These are phyloP conservation scores for Parathielavia appendiculata DNA, from an alignment of 495 filamentous ascomycete genomes.

Conservation along the genomic window DNA sequence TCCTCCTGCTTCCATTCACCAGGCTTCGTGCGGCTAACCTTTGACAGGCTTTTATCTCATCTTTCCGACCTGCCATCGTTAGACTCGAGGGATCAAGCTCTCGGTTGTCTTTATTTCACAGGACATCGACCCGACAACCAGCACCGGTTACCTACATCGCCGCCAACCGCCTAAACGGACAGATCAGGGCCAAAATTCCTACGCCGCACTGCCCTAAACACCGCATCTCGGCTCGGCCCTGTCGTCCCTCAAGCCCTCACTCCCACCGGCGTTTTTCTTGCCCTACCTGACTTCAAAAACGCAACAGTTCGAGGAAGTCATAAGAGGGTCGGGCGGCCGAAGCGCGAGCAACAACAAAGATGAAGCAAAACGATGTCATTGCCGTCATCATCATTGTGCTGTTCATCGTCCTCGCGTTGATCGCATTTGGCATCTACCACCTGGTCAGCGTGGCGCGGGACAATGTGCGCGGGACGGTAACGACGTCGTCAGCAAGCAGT, in stretches of 20 bases:
- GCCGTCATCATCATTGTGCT: constrained; percentile 78
- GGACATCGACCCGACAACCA: no score
- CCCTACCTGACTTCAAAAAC: no score
- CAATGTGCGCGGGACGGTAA: constrained; percentile 33
- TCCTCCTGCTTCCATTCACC: neutral
- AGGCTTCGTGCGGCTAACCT: constrained; percentile 10
- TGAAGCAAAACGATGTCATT: constrained; percentile 71
- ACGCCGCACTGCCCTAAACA: neutral
- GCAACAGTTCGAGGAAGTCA: neutral
- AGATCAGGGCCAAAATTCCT: no score
- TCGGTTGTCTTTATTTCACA: no score
- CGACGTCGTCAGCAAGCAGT: constrained; percentile 30
- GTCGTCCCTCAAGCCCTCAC: neutral
- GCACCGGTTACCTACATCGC: no score
- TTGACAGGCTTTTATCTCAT: neutral
- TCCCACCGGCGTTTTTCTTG: neutral
- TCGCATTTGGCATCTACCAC: constrained; percentile 64
- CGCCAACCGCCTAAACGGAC: no score
- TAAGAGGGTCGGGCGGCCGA: neutral
- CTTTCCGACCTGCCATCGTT: neutral
- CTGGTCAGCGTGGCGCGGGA: constrained; percentile 47
- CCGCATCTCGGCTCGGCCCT: neutral
- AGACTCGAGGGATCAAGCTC: neutral
- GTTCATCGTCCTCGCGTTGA: constrained; percentile 65
- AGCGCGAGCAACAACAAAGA: constrained; percentile 31